Conservation (phyloP, 225 moss, liverwort and hornwort genomes). For the Polytrichum commune region DNA sequence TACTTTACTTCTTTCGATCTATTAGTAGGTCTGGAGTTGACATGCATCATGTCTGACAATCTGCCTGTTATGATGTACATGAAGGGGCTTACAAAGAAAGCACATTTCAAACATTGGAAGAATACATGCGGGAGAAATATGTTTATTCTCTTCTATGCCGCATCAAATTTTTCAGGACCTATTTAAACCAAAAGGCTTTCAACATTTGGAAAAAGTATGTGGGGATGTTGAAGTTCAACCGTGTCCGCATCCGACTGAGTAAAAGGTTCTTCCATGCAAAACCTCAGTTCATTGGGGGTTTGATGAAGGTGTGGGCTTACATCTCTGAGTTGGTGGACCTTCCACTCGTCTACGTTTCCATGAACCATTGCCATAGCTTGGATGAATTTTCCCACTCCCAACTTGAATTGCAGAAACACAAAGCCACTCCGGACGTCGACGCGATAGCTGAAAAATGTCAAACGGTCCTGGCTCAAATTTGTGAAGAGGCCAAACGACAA, state of each 20-base stretch:
- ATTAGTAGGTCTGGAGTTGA: too few relatives aligned
- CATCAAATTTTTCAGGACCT: slow-evolving; percentile 66
- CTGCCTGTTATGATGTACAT: too few relatives aligned
- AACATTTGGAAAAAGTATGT: slow-evolving; percentile 81
- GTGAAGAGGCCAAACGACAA: slow-evolving; percentile 67
- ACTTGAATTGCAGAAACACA: slow-evolving; percentile 44
- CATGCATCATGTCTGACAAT: too few relatives aligned
- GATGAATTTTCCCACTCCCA: slow-evolving; percentile 70
- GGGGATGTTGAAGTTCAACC: slow-evolving; percentile 67
- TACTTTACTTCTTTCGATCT: too few relatives aligned
- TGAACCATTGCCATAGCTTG: slow-evolving; percentile 66
- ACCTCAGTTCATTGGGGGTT: slow-evolving; percentile 70
- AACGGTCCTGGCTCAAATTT: slow-evolving; percentile 46
- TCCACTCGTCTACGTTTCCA: slow-evolving; percentile 52
- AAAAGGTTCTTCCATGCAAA: slow-evolving; percentile 74
- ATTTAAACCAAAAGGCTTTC: slow-evolving; percentile 63
- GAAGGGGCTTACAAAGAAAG: slow-evolving; percentile 27
- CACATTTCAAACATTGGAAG: slow-evolving; percentile 66
- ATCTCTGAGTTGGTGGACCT: slow-evolving; percentile 64
- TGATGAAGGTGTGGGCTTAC: slow-evolving; percentile 41
- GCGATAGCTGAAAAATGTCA: slow-evolving; percentile 51
- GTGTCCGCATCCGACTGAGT: slow-evolving; percentile 49
- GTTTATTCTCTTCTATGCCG: slow-evolving; percentile 50
- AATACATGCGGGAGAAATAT: slow-evolving; percentile 75
- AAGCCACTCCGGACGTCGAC: slow-evolving; percentile 55